Evolutionary conservation across 2,329 filamentous ascomycete genomes (phyloP), one percentile per base, ranked within the genome.

Genomic region (Arachnomyces sp.): DNA sequence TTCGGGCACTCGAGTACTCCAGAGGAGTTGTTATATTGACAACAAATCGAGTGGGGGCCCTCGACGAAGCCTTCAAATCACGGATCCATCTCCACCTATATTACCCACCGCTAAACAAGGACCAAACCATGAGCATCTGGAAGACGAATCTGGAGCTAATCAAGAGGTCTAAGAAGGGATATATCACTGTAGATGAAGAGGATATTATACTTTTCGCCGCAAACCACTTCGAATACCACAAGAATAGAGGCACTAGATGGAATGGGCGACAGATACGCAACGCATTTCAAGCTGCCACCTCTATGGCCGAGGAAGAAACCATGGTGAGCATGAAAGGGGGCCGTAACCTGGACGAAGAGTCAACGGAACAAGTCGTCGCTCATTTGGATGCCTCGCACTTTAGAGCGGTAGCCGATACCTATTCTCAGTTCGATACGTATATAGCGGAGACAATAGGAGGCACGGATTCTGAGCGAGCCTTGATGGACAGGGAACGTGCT

Each of bases 41-140:
- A 0, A 74, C 70, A 7, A 75, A 74, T 54, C 61, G 69, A 2
- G 64, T 71, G 4, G 67, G 68, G 12, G 57, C 57, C 2, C 62
- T 74, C 3, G 71, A 74, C 37, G 68, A 69, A 40, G 71, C 71
- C 0, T 71, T 72, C 54, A 64, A 64, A 51, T 72, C 68, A 1
- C 63, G 69, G 12, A 67, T 72, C 30, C 68, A 72, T 40, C 47
- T 69, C 13, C 63, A 56, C 1, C 53, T 72, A 1, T 67, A 66
- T 55, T 71, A 70, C 41, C 57, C 53, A 14, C 41, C 45, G 7
- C 47, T 57, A 4, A 37, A 47, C 37, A 31, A 48, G 14, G 17
- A 34, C 4, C 42, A 46, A 7, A 49, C 49, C 1, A 33, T 43
- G 9, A 40, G 47, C 17, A 50, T 56, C 15, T 56, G 51, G 45